Base-by-base conservation (phyloP, 129 eudicot genomes). In the Chrysanthemum makinoi region DNA sequence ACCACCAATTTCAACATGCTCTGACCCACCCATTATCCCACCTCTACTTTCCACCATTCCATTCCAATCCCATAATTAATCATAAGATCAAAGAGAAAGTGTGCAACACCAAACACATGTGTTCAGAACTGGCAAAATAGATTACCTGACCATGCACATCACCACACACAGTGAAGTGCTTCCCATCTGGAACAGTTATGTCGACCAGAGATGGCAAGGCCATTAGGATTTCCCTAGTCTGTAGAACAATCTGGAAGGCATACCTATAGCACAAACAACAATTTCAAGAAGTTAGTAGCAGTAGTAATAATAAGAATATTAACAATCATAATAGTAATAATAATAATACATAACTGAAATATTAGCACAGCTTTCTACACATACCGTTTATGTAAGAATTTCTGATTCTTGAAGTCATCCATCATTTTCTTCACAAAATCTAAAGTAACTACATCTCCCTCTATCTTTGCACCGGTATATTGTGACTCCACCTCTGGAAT, bases 101-200 rank as follows among this genome's bases (percentile, higher is more conserved):
- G 10, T 39, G 46, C 46, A 39, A 39, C 15, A 18, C 63, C 63
- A 20, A 18, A 30, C 35, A 18, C 10, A 3, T 20, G 8, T 33
- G 10, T 16, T 28, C 2, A 66, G 30, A 13, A 33, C 10, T 51
- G 12, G 43, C 62, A 52, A 68, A 26, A 9, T 74, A 48, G 18
- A 59, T 30, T 88, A 93, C 98, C 98, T 95, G 99, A 51, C 99
- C 99, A 86, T 95, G 97, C 54, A 95, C 97, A 81, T 90, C 99
- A 65, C 99, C 99, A 73, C 99, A 95, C 33, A 95, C 97, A 17
- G 96, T 95, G 88, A 95, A 95, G 63, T 86, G 97, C 70, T 95
- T 90, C 57, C 87, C 96, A 51, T 81, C 63, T 49, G 91, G 86
- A 49, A 95, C 87, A 70, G 72, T 64, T 79, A 95, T 69, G 79